These are phyloP conservation scores for Amoebophrya sp. DNA, from an alignment of 169 alveolate genomes.

Conservation along the genomic window DNA sequence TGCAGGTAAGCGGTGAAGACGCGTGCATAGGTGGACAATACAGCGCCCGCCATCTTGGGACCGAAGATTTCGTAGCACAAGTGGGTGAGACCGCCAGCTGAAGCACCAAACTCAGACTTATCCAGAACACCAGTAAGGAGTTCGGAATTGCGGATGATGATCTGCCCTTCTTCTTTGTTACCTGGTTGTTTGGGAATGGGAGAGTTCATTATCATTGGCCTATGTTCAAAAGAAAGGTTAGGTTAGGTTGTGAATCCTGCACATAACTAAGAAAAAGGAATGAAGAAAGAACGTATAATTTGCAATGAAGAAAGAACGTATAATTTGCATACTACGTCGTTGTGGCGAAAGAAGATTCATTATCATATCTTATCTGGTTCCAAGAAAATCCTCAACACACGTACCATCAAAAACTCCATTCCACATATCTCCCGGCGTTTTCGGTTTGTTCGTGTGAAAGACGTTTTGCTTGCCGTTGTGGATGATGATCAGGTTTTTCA, in stretches of 20 bases:
- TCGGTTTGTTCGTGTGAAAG: constrained; percentile 54
- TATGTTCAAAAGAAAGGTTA: too few relatives aligned
- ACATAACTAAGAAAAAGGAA: too few relatives aligned
- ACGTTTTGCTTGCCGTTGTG: constrained; percentile 18
- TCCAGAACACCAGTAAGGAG: constrained; percentile 92
- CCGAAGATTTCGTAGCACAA: constrained; percentile 88
- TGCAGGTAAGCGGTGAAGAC: constrained; percentile 49
- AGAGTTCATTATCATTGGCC: too few relatives aligned
- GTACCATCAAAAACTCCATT: constrained; percentile 67
- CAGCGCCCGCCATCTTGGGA: constrained; percentile 80
- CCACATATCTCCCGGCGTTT: constrained; percentile 81
- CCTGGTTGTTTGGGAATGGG: constrained; percentile 67
- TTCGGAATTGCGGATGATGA: constrained; percentile 69
- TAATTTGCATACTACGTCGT: too few relatives aligned
- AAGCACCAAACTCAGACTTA: constrained; percentile 91
- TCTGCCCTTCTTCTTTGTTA: constrained; percentile 49
- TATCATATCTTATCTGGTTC: too few relatives aligned
- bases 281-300: too few relatives aligned
- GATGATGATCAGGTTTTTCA: constrained; percentile 43
- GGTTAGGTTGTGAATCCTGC: too few relatives aligned
- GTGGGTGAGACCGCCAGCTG: constrained; percentile 90
- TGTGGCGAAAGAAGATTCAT: too few relatives aligned
- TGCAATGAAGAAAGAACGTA: too few relatives aligned
- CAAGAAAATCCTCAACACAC: too few relatives aligned
- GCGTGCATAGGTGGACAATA: constrained; percentile 51